Conservation (phyloP, 805 yeast species). For the Suhomyces canberraensis region DNA sequence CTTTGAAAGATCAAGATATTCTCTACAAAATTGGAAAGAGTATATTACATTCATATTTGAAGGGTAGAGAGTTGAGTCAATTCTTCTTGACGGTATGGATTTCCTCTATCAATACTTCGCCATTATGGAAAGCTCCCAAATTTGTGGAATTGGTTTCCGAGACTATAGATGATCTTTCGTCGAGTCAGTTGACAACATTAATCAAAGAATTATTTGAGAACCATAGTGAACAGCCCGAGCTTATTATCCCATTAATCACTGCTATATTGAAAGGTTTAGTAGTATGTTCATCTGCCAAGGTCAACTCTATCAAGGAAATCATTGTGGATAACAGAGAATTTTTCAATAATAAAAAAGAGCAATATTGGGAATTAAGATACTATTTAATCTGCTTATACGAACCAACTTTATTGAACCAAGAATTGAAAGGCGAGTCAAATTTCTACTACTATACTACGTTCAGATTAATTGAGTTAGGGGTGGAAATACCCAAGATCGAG, state of each 20-base stretch:
- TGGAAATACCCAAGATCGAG: conserved; percentile 5
- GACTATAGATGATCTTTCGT: conserved; percentile 44
- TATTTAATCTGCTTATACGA: conserved; percentile 41
- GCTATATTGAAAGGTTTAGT: conserved; percentile 41
- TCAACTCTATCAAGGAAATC: conserved; percentile 10
- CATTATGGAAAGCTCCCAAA: conserved; percentile 21
- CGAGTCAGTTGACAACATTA: conserved; percentile 35
- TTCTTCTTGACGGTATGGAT: conserved; percentile 49
- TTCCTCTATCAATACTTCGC: conserved; percentile 15
- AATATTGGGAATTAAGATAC: conserved; percentile 46
- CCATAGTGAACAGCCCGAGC: conserved; percentile 1
- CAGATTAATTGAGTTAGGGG: conserved; percentile 48
- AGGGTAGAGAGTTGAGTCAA: conserved; percentile 53
- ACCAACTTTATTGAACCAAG: not conserved
- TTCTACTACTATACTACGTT: conserved; percentile 40
- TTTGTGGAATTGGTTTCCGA: conserved; percentile 38
- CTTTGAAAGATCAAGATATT: conserved; percentile 1
- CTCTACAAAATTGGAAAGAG: conserved; percentile 20
- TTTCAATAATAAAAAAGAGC: conserved; percentile 14
- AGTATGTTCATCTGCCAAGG: conserved; percentile 20
- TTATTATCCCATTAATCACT: conserved; percentile 12
- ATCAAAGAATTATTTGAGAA: conserved; percentile 5
- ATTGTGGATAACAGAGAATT: conserved; percentile 9
- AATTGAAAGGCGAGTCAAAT: conserved; percentile 4
- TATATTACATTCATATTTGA: conserved; percentile 46